Evolutionary conservation across 108 stramenopile species (phyloP).

Genomic region (Nannochloropsis gaditana): DNA sequence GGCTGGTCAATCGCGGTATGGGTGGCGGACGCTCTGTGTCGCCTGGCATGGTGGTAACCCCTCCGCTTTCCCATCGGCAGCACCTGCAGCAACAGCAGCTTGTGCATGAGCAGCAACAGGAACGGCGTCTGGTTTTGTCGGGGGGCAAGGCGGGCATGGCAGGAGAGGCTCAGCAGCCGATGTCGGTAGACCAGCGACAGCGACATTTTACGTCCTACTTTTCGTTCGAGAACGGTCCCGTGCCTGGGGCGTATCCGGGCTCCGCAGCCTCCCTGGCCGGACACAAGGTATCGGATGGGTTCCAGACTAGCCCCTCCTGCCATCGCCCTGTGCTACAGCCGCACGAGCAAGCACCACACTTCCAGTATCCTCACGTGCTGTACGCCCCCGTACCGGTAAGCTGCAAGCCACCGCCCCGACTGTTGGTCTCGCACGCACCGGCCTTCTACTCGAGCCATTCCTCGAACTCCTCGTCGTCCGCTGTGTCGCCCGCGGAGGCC

Average conservation of each 20-base stretch:
- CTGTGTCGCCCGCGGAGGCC: neutral
- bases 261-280: neutral
- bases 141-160: neutral
- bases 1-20: constrained; percentile 20
- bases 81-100: constrained; percentile 21
- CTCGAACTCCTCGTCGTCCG: neutral
- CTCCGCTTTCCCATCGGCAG: neutral
- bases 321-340: neutral
- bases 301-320: neutral
- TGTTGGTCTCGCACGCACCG: neutral
- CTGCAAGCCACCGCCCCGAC: neutral
- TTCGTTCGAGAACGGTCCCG: neutral
- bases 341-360: neutral
- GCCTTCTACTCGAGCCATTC: neutral
- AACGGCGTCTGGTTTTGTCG: constrained; percentile 21
- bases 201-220: constrained; percentile 1
- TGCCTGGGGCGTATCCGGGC: neutral
- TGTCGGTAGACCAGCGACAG: constrained; percentile 13
- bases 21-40: neutral
- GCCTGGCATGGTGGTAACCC: neutral
- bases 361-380: neutral
- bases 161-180: neutral
- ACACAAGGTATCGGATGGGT: neutral
- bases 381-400: neutral
- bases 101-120: neutral